Percentiles rank a stretch among this genome's conserved stretches.
phyloP scores from a whole-genome alignment of 2,329 filamentous ascomycete species.

The Alternaria sp. region DNA sequence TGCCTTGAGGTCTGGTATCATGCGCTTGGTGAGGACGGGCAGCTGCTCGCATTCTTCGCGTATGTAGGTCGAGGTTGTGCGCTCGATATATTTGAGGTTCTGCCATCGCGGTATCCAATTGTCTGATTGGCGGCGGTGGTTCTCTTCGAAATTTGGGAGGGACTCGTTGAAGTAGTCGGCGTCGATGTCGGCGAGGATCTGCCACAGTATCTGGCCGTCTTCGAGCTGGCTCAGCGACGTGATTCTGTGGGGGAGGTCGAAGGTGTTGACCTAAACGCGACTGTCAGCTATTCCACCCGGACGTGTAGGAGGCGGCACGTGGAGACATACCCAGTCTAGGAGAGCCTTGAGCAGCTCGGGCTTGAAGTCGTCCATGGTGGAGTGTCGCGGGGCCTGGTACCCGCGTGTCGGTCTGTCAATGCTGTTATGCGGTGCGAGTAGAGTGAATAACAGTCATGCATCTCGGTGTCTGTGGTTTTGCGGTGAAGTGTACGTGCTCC shows the following conservation, averaged over 20 bases:
- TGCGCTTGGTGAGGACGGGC: conserved; percentile 47
- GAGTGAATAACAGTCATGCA: conserved; percentile 32
- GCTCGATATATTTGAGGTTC: conserved; percentile 59
- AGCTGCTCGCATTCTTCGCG: conserved; percentile 53
- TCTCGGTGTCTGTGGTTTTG: conserved; percentile 29
- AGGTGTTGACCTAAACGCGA: conserved; percentile 51
- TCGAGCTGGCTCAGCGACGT: conserved; percentile 52
- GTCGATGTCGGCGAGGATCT: conserved; percentile 56
- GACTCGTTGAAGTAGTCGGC: conserved; percentile 55
- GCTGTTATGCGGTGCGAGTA: conserved; percentile 15
- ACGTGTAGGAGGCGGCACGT: neutral
- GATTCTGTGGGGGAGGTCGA: conserved; percentile 48
- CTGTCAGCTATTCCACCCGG: conserved; percentile 5
- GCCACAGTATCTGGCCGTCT: conserved; percentile 57
- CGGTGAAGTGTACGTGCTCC: conserved; percentile 12
- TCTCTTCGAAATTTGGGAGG: conserved; percentile 54
- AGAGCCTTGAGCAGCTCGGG: conserved; percentile 48
- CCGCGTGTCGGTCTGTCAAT: conserved; percentile 20
- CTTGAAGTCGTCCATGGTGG: conserved; percentile 49
- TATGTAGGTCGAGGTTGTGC: conserved; percentile 56
- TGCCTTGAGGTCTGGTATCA: conserved; percentile 56
- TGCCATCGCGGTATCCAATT: conserved; percentile 61
- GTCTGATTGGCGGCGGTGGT: conserved; percentile 50
- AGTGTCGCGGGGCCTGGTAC: conserved; percentile 22
- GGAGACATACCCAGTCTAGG: conserved; percentile 45